These are phyloP conservation scores for Protoeuglena noctilucae DNA, from an alignment of 139 green algal species.

Conservation along the genomic window DNA sequence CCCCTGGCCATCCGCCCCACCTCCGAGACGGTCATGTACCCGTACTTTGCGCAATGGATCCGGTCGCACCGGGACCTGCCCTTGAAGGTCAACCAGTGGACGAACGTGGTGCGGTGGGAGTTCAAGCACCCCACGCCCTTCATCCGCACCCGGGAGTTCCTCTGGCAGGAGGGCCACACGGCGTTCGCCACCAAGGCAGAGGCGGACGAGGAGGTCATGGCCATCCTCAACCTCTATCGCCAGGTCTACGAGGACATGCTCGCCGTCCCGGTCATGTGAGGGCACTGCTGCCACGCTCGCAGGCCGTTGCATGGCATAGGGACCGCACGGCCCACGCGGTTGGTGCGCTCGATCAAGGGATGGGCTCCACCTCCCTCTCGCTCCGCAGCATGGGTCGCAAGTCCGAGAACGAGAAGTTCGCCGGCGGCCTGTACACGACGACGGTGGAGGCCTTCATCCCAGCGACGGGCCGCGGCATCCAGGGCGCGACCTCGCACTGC, in stretches of 20 bases:
- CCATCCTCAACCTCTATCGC: slow-evolving; percentile 86
- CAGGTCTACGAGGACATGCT: slow-evolving; percentile 88
- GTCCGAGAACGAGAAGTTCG: slow-evolving; percentile 94
- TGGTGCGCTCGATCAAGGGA: no score
- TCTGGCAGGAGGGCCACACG: slow-evolving; percentile 90
- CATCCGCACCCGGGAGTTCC: slow-evolving; percentile 86
- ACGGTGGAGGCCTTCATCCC: slow-evolving; percentile 96
- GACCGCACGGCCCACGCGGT: no score
- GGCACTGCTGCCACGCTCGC: no score
- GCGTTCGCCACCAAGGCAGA: slow-evolving; percentile 44
- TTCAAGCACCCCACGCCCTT: slow-evolving; percentile 99
- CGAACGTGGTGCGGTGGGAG: slow-evolving; percentile 97
- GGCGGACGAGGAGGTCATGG: slow-evolving; percentile 78
- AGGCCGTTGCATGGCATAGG: no score
- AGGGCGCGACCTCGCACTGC: slow-evolving; percentile 85
- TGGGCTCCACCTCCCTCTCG: no score
- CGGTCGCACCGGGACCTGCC: slow-evolving; percentile 89
- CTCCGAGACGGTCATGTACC: slow-evolving; percentile 65
- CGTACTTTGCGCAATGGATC: slow-evolving; percentile 68
- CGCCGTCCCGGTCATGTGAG: slow-evolving; percentile 75
- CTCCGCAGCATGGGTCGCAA: slow-evolving; percentile 63
- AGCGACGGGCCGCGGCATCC: slow-evolving; percentile 70
- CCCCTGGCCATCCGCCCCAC: slow-evolving; percentile 95
- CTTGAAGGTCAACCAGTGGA: slow-evolving; percentile 96
- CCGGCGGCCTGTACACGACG: slow-evolving; percentile 85